phyloP scores from a whole-genome alignment of 371 early-diverging fungal genomes.

The Hamiltosporidium tvaerminnensis region DNA sequence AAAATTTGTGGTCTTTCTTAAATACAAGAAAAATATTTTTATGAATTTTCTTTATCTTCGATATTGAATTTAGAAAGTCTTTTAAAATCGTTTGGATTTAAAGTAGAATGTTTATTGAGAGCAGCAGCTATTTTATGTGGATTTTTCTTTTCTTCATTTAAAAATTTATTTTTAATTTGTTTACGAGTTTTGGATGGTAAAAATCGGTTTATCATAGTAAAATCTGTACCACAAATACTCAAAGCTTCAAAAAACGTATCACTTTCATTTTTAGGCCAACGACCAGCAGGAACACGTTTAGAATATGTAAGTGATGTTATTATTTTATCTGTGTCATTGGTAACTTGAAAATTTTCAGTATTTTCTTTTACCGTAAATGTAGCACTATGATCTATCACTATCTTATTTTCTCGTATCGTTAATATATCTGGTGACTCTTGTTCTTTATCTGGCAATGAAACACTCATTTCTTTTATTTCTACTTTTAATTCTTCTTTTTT shows the following conservation, averaged over 20 bases:
- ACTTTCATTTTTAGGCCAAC: conserved; percentile 48
- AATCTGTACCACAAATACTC: conserved; percentile 47
- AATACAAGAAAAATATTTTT: too few species aligned
- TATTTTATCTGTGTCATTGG: conserved; percentile 26
- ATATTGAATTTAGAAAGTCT: too few species aligned
- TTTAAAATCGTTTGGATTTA: too few species aligned
- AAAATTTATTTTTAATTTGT: conserved; percentile 45
- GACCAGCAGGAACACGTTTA: conserved; percentile 15
- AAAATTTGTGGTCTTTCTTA: too few species aligned
- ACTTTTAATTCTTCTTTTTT: not conserved
- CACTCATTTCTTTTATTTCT: not conserved
- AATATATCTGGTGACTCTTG: conserved; percentile 9
- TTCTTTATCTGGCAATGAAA: too few species aligned
- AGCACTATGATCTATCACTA: conserved; percentile 30
- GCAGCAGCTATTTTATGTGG: conserved; percentile 7
- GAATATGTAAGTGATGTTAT: conserved; percentile 47
- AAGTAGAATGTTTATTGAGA: too few species aligned
- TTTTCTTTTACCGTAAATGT: conserved; percentile 14
- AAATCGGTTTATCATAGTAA: conserved; percentile 42
- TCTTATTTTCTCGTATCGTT: conserved; percentile 38
- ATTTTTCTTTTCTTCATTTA: conserved; percentile 38
- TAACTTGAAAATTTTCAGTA: conserved; percentile 9
- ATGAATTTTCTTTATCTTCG: too few species aligned
- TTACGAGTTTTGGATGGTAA: conserved; percentile 44
- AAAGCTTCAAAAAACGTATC: conserved; percentile 45